phyloP scores from a whole-genome alignment of 2,329 filamentous ascomycete species.

The Dothideomycetes sp. region DNA sequence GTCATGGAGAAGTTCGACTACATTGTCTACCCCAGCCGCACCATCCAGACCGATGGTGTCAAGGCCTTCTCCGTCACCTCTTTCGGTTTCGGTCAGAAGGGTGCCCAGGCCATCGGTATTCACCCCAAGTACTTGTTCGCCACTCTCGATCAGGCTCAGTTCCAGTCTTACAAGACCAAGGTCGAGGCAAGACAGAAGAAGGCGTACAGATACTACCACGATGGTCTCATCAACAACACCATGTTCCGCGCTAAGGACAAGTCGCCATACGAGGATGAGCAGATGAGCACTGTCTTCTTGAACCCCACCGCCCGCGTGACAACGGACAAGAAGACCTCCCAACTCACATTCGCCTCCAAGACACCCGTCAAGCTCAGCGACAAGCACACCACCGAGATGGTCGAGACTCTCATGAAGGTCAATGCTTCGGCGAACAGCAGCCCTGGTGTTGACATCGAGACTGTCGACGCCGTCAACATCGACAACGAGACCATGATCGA shows the following conservation, averaged over 20 bases:
- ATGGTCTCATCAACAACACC: constrained; percentile 93
- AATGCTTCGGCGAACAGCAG: constrained; percentile 49
- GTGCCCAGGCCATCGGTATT: constrained; percentile 91
- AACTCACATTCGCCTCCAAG: constrained; percentile 61
- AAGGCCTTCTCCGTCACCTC: constrained; percentile 99
- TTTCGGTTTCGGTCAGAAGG: constrained; percentile 98
- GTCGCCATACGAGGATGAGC: constrained; percentile 78
- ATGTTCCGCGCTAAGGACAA: constrained; percentile 93
- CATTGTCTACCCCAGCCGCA: constrained; percentile 91
- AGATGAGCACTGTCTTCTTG: constrained; percentile 79
- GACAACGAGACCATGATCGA: constrained; percentile 88
- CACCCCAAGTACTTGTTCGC: constrained; percentile 95
- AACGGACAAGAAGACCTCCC: constrained; percentile 74
- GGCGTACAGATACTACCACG: constrained; percentile 97
- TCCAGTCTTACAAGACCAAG: constrained; percentile 72
- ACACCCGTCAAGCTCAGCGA: constrained; percentile 54
- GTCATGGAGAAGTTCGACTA: constrained; percentile 97
- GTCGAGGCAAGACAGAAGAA: constrained; percentile 94
- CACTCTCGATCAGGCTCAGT: constrained; percentile 79
- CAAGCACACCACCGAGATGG: constrained; percentile 60
- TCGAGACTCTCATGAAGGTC: constrained; percentile 63
- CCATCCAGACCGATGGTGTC: constrained; percentile 93
- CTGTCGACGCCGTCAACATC: constrained; percentile 76
- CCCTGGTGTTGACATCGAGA: constrained; percentile 90
- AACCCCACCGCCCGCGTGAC: constrained; percentile 85